These are phyloP conservation scores for Phytophthora tubulina DNA, from an alignment of 352 stramenopile genomes.

Conservation along the genomic window DNA sequence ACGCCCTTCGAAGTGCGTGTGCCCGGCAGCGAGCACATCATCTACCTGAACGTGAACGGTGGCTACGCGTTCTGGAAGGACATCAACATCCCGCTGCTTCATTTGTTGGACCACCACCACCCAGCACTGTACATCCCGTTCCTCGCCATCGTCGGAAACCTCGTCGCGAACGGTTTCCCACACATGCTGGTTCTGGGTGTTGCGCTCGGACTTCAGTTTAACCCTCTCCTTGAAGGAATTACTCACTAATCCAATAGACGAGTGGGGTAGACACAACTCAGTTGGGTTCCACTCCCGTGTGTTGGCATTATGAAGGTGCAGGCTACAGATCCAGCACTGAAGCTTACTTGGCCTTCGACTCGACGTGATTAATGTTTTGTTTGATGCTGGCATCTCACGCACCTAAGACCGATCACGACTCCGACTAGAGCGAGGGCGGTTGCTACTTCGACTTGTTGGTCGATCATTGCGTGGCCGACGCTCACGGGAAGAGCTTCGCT, in stretches of 20 bases:
- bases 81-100: conserved; percentile 75
- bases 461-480: conserved; percentile 8
- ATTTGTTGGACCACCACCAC: conserved; percentile 78
- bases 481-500: conserved; percentile 8
- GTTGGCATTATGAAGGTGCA: too few relatives aligned
- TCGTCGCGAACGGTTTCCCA: conserved; percentile 75
- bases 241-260: conserved; percentile 38
- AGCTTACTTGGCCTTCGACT: too few relatives aligned
- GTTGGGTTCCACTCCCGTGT: too few relatives aligned
- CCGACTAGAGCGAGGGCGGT: neutral
- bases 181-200: conserved; percentile 75
- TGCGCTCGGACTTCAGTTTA: conserved; percentile 65
- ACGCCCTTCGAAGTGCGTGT: conserved; percentile 80
- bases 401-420: neutral
- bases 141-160: conserved; percentile 68
- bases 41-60: conserved; percentile 88
- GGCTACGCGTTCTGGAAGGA: conserved; percentile 88
- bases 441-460: conserved; percentile 22
- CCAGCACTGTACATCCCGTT: conserved; percentile 79
- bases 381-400: neutral
- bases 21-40: conserved; percentile 65
- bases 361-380: too few relatives aligned
- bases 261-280: too few relatives aligned
- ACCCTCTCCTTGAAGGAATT: conserved; percentile 51
- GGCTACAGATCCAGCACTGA: too few relatives aligned